Evolutionary conservation across 345 rosid genomes (phyloP).

Genomic region (Heritiera littoralis): DNA sequence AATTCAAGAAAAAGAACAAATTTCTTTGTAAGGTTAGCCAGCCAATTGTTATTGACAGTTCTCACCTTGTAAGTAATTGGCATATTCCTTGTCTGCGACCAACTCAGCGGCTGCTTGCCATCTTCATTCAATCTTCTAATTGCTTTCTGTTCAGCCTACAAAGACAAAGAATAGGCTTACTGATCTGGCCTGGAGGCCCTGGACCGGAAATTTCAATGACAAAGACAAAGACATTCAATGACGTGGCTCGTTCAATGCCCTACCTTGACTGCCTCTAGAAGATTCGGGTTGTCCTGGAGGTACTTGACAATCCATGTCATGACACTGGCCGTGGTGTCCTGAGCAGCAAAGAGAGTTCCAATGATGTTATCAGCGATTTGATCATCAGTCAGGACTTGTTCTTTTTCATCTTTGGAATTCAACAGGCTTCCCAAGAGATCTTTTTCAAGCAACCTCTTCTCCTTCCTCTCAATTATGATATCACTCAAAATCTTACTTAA

Average conservation of each 20-base stretch:
- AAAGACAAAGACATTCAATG: not conserved
- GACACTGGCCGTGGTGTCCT: conserved; percentile 74
- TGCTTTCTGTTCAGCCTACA: conserved; percentile 57
- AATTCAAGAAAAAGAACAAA: not conserved
- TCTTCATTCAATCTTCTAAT: conserved; percentile 38
- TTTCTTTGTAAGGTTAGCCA: not conserved
- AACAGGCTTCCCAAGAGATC: conserved; percentile 51
- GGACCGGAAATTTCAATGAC: not conserved
- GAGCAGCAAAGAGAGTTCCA: conserved; percentile 74
- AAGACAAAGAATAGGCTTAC: conserved; percentile 12
- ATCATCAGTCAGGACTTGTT: conserved; percentile 40
- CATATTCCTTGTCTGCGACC: conserved; percentile 70
- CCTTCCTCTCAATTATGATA: conserved; percentile 54
- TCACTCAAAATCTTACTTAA: conserved; percentile 49
- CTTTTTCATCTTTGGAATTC: conserved; percentile 52
- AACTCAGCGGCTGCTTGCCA: conserved; percentile 39
- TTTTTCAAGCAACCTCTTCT: conserved; percentile 41
- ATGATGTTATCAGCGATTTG: conserved; percentile 68
- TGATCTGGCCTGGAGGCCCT: not conserved
- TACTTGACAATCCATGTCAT: conserved; percentile 83
- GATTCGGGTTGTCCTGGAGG: conserved; percentile 66
- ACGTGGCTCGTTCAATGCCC: conserved; percentile 7
- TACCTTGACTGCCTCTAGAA: conserved; percentile 79
- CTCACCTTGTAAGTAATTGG: conserved; percentile 52
- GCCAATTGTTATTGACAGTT: not conserved